phyloP scores from a whole-genome alignment of 78 protist species.

The Emiliania huxleyi region DNA sequence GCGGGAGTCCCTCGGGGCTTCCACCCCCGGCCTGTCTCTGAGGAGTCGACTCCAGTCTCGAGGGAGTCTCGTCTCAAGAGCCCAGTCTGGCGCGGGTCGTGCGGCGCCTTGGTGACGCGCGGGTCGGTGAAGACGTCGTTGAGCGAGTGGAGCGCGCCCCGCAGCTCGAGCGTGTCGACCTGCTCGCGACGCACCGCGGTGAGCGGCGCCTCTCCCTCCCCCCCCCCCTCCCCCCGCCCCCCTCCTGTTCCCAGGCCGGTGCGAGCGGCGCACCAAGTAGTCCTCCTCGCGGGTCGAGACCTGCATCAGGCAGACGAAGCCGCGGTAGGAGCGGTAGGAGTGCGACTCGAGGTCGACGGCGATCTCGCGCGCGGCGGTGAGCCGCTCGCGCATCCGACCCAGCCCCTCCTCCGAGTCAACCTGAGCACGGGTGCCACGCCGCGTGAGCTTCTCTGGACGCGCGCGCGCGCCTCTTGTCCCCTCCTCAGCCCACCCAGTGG shows the following conservation, averaged over 20 bases:
- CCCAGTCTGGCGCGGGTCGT: too few species aligned
- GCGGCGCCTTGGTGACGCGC: conserved; percentile 24
- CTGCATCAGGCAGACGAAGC: conserved; percentile 95
- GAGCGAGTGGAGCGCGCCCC: conserved; percentile 65
- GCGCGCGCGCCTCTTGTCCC: too few species aligned
- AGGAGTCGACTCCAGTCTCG: too few species aligned
- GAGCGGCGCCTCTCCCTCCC: too few species aligned
- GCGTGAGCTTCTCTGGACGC: too few species aligned
- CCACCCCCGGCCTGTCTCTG: too few species aligned
- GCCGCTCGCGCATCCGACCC: conserved; percentile 32
- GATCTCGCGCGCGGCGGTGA: conserved; percentile 58
- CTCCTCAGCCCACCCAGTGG: conserved; percentile 64
- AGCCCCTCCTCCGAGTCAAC: conserved; percentile 56
- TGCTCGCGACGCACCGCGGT: too few species aligned
- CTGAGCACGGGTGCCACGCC: too few species aligned
- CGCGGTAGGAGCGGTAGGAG: conserved; percentile 81
- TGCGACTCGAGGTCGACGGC: conserved; percentile 94
- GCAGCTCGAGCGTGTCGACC: too few species aligned
- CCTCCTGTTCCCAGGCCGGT: conserved; percentile 56
- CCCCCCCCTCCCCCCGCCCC: too few species aligned
- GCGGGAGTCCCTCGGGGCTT: too few species aligned
- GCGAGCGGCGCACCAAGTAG: conserved; percentile 74
- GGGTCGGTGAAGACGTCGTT: neutral
- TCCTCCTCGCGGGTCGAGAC: conserved; percentile 84
- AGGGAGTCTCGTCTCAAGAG: too few species aligned